Conservation (phyloP, 805 yeast genomes). For the Ogataea paraovalis region DNA sequence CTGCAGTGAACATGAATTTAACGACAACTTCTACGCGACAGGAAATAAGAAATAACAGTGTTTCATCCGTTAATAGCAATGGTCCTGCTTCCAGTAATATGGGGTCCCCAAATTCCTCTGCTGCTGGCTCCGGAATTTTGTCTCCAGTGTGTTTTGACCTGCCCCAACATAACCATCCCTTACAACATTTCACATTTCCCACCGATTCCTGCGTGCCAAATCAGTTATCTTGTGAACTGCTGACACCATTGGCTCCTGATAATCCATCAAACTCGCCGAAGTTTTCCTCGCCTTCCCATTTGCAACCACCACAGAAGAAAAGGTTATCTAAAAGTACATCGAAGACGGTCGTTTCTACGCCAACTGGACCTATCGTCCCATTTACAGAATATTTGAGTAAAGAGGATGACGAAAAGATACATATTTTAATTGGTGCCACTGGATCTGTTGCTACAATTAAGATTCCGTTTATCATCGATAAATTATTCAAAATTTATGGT, state of each 20-base stretch:
- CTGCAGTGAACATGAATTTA: slow-evolving; percentile 4
- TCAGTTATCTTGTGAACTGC: slow-evolving; percentile 11
- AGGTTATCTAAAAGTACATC: slow-evolving; percentile 30
- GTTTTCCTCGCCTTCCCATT: not conserved
- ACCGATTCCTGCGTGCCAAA: slow-evolving; percentile 22
- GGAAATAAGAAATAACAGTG: slow-evolving; percentile 5
- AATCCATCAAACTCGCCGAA: not conserved
- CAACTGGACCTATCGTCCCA: slow-evolving; percentile 65
- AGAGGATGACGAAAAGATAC: slow-evolving; percentile 80
- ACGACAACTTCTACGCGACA: slow-evolving; percentile 4
- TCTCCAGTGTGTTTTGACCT: slow-evolving; percentile 20
- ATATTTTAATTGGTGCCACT: slow-evolving; percentile 86
- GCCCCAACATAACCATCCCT: slow-evolving; percentile 16
- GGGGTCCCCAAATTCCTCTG: not conserved
- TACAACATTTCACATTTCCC: slow-evolving; percentile 17
- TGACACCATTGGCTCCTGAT: not conserved
- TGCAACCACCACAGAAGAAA: slow-evolving; percentile 12
- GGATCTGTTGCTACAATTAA: slow-evolving; percentile 97
- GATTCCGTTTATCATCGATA: slow-evolving; percentile 83
- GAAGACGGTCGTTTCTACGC: slow-evolving; percentile 53
- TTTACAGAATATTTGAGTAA: slow-evolving; percentile 68
- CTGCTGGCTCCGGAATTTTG: slow-evolving; percentile 7
- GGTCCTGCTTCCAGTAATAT: not conserved
- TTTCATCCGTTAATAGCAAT: slow-evolving; percentile 2
- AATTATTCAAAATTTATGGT: slow-evolving; percentile 76